Evolutionary conservation across 345 rosid species (phyloP), one percentile per base, ranked within the genome.

Genomic region (Stellera chamaejasme): DNA sequence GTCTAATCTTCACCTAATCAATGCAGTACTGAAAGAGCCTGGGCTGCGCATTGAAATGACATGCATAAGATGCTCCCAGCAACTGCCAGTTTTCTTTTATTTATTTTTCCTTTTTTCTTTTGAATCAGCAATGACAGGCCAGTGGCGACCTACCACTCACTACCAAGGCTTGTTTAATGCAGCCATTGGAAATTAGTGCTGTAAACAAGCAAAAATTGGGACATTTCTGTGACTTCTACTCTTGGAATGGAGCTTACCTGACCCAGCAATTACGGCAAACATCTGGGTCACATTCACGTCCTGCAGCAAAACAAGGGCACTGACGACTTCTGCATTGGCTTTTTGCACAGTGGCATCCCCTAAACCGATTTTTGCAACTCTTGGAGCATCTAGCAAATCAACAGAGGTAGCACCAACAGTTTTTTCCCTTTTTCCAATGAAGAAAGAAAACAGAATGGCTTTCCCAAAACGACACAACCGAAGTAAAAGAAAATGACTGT

Each of bases 341-440:
- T 76, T 93, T 93, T 52, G 97, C 97, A 74, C 99, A 93, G 67
- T 93, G 99, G 72, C 97, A 93, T 69, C 99, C 99, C 76, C 97
- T 82, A 68, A 93, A 93, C 58, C 99, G 81, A 60, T 89, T 93
- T 73, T 93, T 93, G 76, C 97, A 93, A 75, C 94, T 82, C 72
- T 87, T 93, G 1, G 99, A 89, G 82, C 97, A 93, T 71, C 99
- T 92, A 76, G 52, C 74, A 43, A 64, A 65, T 47, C 48, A 45
- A 62, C 44, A 64, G 54, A 7, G 39, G 39, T 32, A 4, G 9
- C 9, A 32, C 39, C 39, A 32, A 8, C 39, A 32, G 39, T 32
- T 32, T 8, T 3, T 32, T 13, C 66, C 36, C 50, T 32, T 62
- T 62, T 32, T 19, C 46, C 11, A 67, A 52, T 52, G 16, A 52